Conservation (phyloP, 331 rosid genomes). For the Spiraea crenata region DNA sequence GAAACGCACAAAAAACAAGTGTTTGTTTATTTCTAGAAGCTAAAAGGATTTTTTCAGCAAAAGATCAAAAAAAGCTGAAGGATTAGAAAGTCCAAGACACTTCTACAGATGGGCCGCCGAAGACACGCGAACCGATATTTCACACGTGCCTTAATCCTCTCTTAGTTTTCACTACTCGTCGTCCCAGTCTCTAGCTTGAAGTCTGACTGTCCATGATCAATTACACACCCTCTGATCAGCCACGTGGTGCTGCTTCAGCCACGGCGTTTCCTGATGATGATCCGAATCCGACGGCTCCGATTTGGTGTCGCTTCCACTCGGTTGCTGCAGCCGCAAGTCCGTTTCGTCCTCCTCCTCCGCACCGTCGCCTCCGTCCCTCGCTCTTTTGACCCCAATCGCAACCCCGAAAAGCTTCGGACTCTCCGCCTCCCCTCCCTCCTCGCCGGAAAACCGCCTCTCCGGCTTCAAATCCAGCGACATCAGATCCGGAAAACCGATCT, state of each 20-base stretch:
- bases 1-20: too few relatives aligned
- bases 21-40: slow-evolving; percentile 22
- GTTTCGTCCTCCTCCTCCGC: slow-evolving; percentile 42
- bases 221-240: slow-evolving; percentile 56
- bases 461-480: slow-evolving; percentile 64
- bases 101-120: slow-evolving; percentile 51
- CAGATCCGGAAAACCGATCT: slow-evolving; percentile 31
- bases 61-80: too few relatives aligned
- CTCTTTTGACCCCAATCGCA: slow-evolving; percentile 59
- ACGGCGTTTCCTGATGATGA: slow-evolving; percentile 40
- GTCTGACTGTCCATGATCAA: slow-evolving; percentile 27
- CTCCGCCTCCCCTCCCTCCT: slow-evolving; percentile 13
- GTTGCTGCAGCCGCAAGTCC: slow-evolving; percentile 41
- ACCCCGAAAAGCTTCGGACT: slow-evolving; percentile 70
- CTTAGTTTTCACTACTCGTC: too few relatives aligned
- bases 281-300: slow-evolving; percentile 56
- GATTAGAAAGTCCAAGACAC: slow-evolving; percentile 39
- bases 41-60: background rate
- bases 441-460: slow-evolving; percentile 21
- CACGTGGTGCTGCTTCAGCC: slow-evolving; percentile 53
- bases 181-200: background rate
- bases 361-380: slow-evolving; percentile 37
- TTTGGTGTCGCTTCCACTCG: slow-evolving; percentile 35
- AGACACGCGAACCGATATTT: slow-evolving; percentile 44
- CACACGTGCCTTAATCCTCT: slow-evolving; percentile 41